phyloP scores from a whole-genome alignment of 2,329 filamentous ascomycete species.

The Pseudogymnoascus sp. region DNA sequence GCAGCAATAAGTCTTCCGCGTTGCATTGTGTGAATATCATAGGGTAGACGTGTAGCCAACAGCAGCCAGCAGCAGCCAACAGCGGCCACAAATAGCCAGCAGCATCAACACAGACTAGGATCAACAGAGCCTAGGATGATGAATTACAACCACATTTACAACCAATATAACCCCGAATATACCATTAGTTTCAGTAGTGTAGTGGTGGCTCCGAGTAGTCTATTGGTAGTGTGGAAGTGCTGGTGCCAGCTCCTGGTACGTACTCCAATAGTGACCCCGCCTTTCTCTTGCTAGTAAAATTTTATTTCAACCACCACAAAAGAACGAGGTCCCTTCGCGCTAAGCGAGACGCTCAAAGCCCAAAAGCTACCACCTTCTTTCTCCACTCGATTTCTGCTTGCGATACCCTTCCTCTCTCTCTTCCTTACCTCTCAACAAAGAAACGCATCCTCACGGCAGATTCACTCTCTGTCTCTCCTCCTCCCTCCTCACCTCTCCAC shows the following conservation, averaged over 20 bases:
- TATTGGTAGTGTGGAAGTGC: background rate
- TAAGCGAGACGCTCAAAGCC: conserved; percentile 6
- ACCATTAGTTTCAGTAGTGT: background rate
- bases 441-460: conserved; percentile 17
- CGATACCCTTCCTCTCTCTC: conserved; percentile 15
- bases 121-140: background rate
- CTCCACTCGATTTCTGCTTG: conserved; percentile 16
- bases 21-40: background rate
- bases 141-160: background rate
- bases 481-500: conserved; percentile 10
- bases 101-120: background rate
- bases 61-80: background rate
- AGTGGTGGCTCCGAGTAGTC: background rate
- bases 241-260: background rate
- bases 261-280: conserved; percentile 7
- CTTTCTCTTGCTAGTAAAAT: conserved; percentile 5
- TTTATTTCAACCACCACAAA: conserved; percentile 8
- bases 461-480: conserved; percentile 13
- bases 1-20: background rate
- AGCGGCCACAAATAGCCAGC: background rate
- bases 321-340: conserved; percentile 5
- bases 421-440: conserved; percentile 11
- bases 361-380: conserved; percentile 10
- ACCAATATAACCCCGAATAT: background rate
- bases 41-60: background rate